Conservation (phyloP, 140 eudicot genomes). For the Oenanthe javanica region DNA sequence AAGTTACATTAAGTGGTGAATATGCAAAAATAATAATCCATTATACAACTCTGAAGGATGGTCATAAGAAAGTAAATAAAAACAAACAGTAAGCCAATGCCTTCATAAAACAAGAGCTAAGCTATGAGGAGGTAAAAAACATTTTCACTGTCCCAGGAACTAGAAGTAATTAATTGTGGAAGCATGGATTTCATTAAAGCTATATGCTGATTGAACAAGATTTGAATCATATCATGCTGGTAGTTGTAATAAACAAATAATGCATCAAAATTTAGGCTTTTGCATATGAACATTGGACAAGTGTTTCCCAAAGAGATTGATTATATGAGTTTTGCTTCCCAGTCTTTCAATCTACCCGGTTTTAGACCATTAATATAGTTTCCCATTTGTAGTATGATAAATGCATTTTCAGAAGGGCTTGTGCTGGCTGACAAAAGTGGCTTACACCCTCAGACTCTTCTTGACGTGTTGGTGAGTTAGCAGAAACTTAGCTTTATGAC, state of each 20-base stretch:
- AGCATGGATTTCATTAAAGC: not conserved
- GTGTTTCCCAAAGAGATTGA: not conserved
- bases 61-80: not conserved
- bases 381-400: constrained; percentile 77
- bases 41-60: not conserved
- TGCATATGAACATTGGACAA: not conserved
- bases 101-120: not conserved
- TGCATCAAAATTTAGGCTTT: not conserved
- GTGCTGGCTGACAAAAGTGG: constrained; percentile 95
- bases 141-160: not conserved
- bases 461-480: constrained; percentile 76
- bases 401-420: constrained; percentile 94
- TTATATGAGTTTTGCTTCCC: not conserved
- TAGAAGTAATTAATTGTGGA: not conserved
- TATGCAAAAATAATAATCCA: not conserved
- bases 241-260: not conserved
- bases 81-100: not conserved
- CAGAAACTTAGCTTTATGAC: not conserved
- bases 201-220: not conserved
- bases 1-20: not conserved
- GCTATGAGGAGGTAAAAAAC: not conserved
- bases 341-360: not conserved
- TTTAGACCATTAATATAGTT: constrained; percentile 3
- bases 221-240: not conserved
- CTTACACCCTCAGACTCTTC: constrained; percentile 66